Percentiles rank a stretch among this genome's conserved stretches.
Conservation (phyloP, 148 eudicot genomes). For the Rhododendron henanense region DNA sequence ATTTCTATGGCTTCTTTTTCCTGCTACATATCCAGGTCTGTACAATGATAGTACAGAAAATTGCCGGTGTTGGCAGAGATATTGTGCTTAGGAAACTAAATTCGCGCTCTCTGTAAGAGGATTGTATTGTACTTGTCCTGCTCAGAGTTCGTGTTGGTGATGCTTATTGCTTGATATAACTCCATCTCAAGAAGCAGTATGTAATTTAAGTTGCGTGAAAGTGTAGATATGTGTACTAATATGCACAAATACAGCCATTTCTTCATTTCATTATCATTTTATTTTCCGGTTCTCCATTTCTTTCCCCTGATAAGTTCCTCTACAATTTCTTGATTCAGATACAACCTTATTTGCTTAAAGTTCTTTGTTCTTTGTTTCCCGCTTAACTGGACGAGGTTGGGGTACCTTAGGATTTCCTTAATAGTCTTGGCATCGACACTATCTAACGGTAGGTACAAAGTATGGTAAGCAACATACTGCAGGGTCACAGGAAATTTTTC, state of each 20-base stretch:
- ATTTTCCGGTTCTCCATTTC: background rate
- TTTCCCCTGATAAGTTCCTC: background rate
- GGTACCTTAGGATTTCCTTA: too few species aligned
- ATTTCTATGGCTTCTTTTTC: slow-evolving; percentile 57
- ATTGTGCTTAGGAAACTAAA: slow-evolving; percentile 54
- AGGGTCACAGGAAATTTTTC: background rate
- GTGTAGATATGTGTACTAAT: background rate
- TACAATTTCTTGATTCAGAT: background rate
- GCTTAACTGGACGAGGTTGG: too few species aligned
- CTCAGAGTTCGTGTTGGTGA: background rate
- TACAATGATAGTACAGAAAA: slow-evolving; percentile 44
- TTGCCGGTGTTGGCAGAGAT: slow-evolving; percentile 82
- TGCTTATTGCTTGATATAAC: background rate
- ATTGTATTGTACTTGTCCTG: background rate
- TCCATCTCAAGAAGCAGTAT: background rate
- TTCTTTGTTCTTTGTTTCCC: too few species aligned
- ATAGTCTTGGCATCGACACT: too few species aligned
- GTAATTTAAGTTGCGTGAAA: background rate
- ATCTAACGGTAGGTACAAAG: too few species aligned
- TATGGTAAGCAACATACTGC: background rate
- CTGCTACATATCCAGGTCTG: slow-evolving; percentile 53
- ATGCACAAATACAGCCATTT: background rate
- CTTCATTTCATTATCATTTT: background rate
- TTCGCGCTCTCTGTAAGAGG: background rate
- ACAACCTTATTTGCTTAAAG: too few species aligned